phyloP scores from a whole-genome alignment of 1,284 basidiomycete genomes.

The Cystobasidiaceae sp. region DNA sequence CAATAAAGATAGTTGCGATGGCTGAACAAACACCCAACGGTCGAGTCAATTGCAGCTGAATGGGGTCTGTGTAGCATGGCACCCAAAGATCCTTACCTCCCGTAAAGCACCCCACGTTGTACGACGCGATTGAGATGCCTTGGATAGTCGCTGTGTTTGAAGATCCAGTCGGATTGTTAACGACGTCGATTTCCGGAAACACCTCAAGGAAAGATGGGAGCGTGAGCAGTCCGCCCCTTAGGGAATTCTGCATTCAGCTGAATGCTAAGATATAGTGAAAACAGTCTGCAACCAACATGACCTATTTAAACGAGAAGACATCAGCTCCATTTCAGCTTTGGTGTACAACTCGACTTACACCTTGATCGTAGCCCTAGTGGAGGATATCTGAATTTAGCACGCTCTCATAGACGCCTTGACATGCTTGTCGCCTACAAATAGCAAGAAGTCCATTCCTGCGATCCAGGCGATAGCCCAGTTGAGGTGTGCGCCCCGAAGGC shows the following conservation, averaged over 20 bases:
- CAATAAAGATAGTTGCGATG: conserved; percentile 43
- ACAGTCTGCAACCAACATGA: too few relatives aligned
- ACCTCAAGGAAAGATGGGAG: neutral
- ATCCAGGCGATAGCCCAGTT: neutral
- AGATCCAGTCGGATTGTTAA: neutral
- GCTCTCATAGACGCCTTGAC: too few relatives aligned
- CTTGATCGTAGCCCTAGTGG: neutral
- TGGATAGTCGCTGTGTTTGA: neutral
- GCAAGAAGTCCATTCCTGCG: neutral
- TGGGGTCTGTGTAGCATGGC: too few relatives aligned
- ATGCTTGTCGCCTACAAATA: neutral
- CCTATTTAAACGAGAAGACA: neutral
- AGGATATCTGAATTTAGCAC: too few relatives aligned
- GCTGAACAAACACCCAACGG: conserved; percentile 5
- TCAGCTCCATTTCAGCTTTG: neutral
- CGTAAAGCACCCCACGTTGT: conserved; percentile 21
- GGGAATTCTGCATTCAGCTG: too few relatives aligned
- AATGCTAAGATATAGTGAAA: too few relatives aligned
- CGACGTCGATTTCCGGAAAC: neutral
- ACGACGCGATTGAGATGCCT: conserved; percentile 18
- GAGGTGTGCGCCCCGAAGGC: neutral
- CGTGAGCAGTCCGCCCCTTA: neutral
- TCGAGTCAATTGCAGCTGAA: too few relatives aligned
- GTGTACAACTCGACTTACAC: neutral
- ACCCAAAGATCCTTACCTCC: too few relatives aligned